A percentile compares a stretch with the other conserved stretches of the same genome.
Conservation (phyloP, 108 stramenopile genomes). For the Nannochloropsis granulata region DNA sequence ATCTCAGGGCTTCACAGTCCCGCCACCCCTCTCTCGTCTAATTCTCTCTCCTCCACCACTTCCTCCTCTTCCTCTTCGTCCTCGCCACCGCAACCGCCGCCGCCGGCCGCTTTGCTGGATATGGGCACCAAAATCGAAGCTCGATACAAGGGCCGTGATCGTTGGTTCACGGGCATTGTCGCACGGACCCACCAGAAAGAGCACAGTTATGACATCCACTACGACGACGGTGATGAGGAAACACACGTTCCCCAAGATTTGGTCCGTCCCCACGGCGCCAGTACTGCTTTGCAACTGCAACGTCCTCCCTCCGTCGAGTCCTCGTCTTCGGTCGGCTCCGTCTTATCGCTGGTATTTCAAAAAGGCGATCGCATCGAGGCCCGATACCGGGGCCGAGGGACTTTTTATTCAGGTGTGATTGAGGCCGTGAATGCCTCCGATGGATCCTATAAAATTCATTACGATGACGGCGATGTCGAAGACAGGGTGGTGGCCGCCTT, state of each 20-base stretch:
- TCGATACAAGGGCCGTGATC: neutral
- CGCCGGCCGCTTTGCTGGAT: no score
- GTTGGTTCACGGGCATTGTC: neutral
- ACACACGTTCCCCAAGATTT: neutral
- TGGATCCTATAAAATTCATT: neutral
- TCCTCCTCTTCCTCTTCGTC: neutral
- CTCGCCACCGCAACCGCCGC: neutral
- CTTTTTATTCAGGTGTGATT: neutral
- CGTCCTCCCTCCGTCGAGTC: neutral
- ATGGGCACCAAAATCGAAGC: neutral
- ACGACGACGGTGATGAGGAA: neutral
- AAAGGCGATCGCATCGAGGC: neutral
- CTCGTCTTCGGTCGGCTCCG: neutral
- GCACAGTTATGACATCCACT: neutral
- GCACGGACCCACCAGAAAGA: neutral
- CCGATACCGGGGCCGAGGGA: neutral
- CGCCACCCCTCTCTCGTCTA: neutral
- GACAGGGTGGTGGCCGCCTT: neutral
- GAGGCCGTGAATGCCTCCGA: neutral
- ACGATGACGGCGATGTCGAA: neutral
- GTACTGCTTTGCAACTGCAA: neutral
- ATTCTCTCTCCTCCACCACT: no score
- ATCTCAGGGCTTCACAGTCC: neutral
- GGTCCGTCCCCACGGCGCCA: neutral
- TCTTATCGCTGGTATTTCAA: neutral